Evolutionary conservation across 1,139 yeast species (phyloP).

Genomic region (Nakaseomyces sp.): DNA sequence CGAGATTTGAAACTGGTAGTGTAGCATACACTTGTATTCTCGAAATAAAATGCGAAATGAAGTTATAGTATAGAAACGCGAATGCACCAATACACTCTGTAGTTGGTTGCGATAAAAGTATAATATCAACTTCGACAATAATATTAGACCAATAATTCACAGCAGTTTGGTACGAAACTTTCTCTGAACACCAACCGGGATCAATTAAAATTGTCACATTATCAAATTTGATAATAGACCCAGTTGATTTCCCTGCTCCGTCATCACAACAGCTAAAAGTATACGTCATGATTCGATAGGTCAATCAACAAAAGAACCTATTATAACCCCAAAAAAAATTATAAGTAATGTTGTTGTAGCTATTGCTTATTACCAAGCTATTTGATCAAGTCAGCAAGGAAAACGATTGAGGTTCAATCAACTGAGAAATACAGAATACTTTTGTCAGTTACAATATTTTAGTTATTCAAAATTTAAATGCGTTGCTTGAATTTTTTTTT

Average conservation of each 20-base stretch:
- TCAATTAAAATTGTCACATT: slow-evolving; percentile 52
- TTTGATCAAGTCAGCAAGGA: no score
- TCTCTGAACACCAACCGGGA: slow-evolving; percentile 62
- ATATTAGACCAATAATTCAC: slow-evolving; percentile 37
- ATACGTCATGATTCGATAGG: slow-evolving; percentile 24
- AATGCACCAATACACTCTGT: slow-evolving; percentile 76
- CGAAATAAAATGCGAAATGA: slow-evolving; percentile 49
- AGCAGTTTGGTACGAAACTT: slow-evolving; percentile 18
- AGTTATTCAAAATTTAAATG: no score
- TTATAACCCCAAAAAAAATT: background rate
- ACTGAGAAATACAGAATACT: no score
- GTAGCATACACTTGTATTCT: slow-evolving; percentile 78
- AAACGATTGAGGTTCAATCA: no score
- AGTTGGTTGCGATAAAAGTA: slow-evolving; percentile 80
- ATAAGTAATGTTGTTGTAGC: no score
- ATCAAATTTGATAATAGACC: slow-evolving; percentile 34
- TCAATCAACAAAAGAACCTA: background rate
- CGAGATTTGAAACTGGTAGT: slow-evolving; percentile 77
- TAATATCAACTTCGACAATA: slow-evolving; percentile 49
- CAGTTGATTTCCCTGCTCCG: slow-evolving; percentile 27
- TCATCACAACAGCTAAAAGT: slow-evolving; percentile 26
- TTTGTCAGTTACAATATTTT: no score
- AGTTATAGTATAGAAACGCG: slow-evolving; percentile 52
- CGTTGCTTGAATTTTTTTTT: no score
- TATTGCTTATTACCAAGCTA: no score